These are phyloP conservation scores for Fusarium caatingaense DNA, from an alignment of 2,329 filamentous ascomycete genomes.

Conservation along the genomic window DNA sequence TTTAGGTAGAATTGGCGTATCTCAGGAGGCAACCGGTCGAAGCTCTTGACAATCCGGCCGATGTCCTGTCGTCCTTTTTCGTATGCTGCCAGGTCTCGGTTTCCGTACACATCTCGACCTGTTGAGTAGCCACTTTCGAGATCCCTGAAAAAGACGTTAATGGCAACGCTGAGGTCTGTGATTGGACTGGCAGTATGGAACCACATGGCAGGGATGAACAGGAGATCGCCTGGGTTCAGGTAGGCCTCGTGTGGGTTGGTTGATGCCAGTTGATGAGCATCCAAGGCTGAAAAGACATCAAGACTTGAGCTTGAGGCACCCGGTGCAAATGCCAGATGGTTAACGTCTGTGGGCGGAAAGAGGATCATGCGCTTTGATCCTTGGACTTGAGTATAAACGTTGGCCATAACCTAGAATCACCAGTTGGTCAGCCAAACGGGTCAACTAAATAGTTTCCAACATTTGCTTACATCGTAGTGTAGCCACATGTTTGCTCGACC, in stretches of 20 bases:
- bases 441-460: not conserved
- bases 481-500: conserved; percentile 89
- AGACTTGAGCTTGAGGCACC: conserved; percentile 84
- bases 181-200: conserved; percentile 77
- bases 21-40: conserved; percentile 72
- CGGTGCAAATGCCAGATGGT: conserved; percentile 74
- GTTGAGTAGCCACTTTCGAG: conserved; percentile 74
- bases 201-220: conserved; percentile 88
- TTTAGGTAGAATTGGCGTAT: conserved; percentile 80
- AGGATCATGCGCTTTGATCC: conserved; percentile 80
- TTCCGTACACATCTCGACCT: conserved; percentile 88
- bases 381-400: conserved; percentile 82
- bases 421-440: conserved; percentile 1
- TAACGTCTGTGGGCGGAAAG: conserved; percentile 82
- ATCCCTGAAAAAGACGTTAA: conserved; percentile 91
- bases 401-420: conserved; percentile 77
- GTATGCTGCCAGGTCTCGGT: conserved; percentile 85
- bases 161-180: conserved; percentile 73
- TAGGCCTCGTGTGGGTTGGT: conserved; percentile 75
- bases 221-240: conserved; percentile 77
- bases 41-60: conserved; percentile 71
- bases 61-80: conserved; percentile 83
- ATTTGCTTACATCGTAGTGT: conserved; percentile 79
- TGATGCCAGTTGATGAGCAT: conserved; percentile 52
- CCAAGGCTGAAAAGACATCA: conserved; percentile 71